phyloP scores from a whole-genome alignment of 2,329 filamentous ascomycete species.

The Epichloe brachyelytri region DNA sequence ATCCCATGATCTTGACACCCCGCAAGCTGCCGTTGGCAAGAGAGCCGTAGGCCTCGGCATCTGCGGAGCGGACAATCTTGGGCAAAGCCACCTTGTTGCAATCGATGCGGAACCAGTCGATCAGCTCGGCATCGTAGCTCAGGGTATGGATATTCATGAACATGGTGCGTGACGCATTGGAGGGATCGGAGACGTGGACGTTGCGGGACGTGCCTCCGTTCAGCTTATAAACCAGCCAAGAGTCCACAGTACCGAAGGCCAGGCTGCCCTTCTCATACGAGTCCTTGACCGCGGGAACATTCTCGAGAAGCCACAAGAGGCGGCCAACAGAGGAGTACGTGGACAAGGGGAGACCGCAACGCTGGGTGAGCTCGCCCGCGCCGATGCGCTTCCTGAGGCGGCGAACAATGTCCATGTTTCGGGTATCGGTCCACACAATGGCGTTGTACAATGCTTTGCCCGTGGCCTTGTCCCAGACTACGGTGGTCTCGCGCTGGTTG shows the following conservation, averaged over 20 bases:
- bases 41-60: constrained; percentile 53
- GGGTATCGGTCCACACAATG: constrained; percentile 78
- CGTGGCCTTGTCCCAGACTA: constrained; percentile 67
- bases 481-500: constrained; percentile 71
- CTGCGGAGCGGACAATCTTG: constrained; percentile 65
- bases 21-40: constrained; percentile 49
- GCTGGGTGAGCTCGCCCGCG: constrained; percentile 50
- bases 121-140: constrained; percentile 58
- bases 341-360: constrained; percentile 67
- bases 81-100: constrained; percentile 56
- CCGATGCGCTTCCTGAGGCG: constrained; percentile 56
- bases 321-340: constrained; percentile 74
- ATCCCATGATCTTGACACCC: constrained; percentile 60
- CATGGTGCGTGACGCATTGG: constrained; percentile 78
- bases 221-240: constrained; percentile 69
- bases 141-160: constrained; percentile 72
- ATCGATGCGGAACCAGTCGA: constrained; percentile 66
- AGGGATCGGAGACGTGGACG: constrained; percentile 63
- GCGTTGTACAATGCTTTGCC: constrained; percentile 69
- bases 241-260: constrained; percentile 69
- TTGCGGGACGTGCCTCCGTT: constrained; percentile 55
- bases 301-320: constrained; percentile 62
- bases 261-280: constrained; percentile 61
- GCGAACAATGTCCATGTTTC: constrained; percentile 57
- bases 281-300: constrained; percentile 51